Evolutionary conservation across 163 green algal species (phyloP), one percentile per base, ranked within the genome.

Genomic region (Chlamydomonas reinhardtii): DNA sequence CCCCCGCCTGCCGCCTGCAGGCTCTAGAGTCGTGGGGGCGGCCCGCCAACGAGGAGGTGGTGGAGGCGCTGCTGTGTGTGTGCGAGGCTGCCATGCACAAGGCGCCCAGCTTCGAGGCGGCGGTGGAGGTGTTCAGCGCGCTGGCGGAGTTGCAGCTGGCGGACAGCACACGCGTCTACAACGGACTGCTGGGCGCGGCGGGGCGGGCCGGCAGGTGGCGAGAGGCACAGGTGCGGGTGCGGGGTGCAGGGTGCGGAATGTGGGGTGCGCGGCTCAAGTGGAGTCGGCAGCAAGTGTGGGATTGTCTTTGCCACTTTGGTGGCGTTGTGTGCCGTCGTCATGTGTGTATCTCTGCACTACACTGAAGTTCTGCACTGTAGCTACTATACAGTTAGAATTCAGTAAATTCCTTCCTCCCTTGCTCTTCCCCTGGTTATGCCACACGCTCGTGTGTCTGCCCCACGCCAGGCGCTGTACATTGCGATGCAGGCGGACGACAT

Each of bases 41-140:
- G 37, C 52, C 79, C 22, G 71, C 71, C 34, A 86, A 65, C 56
- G 59, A 78, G 52, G 76, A 84, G 52, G 69, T 89, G 19, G 52
- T 86, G 20, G 87, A 88, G 43, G 68, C 62, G 59, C 73, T 91
- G 70, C 65, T 91, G 48, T 56, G 48, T 17, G 79, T 89, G 37
- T 91, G 80, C 56, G 83, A 89, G 83, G 77, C 88, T 0, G 88
- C 88, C 37, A 88, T 91, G 72, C 78, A 62, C 35, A 77, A 74
- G 65, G 77, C 88, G 25, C 35, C 66, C 43, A 59, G 32, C 65
- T 74, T 91, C 29, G 88, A 91, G 39, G 73, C 66, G 6, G 88
- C 82, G 25, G 19, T 83, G 35, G 62, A 34, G 32, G 74, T 91
- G 62, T 89, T 89, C 64, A 20, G 59, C 24, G 72, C 80, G 29